A percentile compares a stretch with the other conserved stretches of the same genome.
phyloP scores from a whole-genome alignment of 306 rosid genomes.

The Quercus dentata region DNA sequence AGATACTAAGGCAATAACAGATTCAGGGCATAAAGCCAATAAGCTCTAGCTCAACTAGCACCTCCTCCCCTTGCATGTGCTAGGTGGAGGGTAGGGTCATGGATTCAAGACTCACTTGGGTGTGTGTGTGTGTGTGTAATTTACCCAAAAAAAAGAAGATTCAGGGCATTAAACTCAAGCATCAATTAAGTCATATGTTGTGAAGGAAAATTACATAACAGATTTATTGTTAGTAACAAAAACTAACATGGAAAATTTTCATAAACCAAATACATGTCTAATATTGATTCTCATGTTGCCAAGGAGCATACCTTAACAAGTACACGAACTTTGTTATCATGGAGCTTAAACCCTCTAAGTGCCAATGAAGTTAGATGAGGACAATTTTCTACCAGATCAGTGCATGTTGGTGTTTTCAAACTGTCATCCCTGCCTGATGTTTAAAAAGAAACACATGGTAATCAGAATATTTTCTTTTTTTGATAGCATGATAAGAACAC shows the following conservation, averaged over 20 bases:
- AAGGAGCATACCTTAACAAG: conserved; percentile 70
- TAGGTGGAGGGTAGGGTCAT: too few species aligned
- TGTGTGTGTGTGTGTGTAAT: too few species aligned
- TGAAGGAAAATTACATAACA: not conserved
- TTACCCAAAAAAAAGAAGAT: not conserved
- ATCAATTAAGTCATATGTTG: not conserved
- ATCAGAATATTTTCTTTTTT: conserved; percentile 18
- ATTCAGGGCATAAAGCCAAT: too few species aligned
- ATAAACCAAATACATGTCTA: not conserved
- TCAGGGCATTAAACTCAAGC: not conserved
- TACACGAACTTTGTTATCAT: conserved; percentile 82
- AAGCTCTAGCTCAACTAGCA: too few species aligned
- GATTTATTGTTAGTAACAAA: not conserved
- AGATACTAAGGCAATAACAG: not conserved
- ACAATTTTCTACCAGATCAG: conserved; percentile 64
- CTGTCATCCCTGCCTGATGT: conserved; percentile 95
- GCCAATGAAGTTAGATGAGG: conserved; percentile 83
- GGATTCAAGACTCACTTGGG: too few species aligned
- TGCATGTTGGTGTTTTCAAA: conserved; percentile 82
- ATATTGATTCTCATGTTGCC: conserved; percentile 3
- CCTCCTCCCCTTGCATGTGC: too few species aligned
- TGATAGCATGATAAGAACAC: conserved; percentile 4
- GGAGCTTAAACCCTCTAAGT: conserved; percentile 93
- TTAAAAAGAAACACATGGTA: conserved; percentile 30
- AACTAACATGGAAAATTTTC: not conserved